These are phyloP conservation scores for Fusarium udum DNA, from an alignment of 2,329 filamentous ascomycete genomes.

Conservation along the genomic window DNA sequence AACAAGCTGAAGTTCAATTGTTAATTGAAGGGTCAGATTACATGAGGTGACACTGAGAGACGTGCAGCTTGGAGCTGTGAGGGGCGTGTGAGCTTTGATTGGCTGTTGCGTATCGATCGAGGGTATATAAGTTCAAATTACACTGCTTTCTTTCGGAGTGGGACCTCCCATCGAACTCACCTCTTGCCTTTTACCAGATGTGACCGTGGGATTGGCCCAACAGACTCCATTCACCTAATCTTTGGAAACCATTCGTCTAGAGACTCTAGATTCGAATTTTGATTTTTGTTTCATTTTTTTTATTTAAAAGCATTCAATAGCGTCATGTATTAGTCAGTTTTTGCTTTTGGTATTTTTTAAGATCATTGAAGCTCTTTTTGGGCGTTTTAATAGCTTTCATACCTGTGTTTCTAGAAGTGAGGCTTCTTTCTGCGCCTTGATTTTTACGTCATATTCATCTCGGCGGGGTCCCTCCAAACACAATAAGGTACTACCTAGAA, in stretches of 20 bases:
- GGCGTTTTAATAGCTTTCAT: background rate
- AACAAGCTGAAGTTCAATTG: background rate
- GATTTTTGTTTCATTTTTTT: constrained; percentile 35
- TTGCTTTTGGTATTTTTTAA: background rate
- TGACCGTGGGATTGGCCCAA: constrained; percentile 71
- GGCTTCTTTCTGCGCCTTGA: constrained; percentile 10
- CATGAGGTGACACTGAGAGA: background rate
- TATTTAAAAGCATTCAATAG: no score
- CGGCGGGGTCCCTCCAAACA: constrained; percentile 36
- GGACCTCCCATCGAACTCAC: constrained; percentile 78
- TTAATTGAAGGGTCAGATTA: background rate
- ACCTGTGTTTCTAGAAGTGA: background rate
- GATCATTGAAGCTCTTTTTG: background rate
- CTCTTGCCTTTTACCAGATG: constrained; percentile 85
- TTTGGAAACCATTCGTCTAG: constrained; percentile 58
- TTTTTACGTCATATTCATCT: constrained; percentile 32
- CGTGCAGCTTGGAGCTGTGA: background rate
- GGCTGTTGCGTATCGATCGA: accelerated
- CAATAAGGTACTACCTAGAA: background rate
- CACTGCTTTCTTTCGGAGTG: constrained; percentile 59
- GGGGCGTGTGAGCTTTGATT: constrained; percentile 1
- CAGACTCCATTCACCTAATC: constrained; percentile 62
- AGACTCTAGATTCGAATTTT: constrained; percentile 54
- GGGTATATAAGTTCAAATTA: constrained; percentile 39
- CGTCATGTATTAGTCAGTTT: accelerated